Conservation (phyloP, 352 stramenopile species). For the Globisporangium nagaii region DNA sequence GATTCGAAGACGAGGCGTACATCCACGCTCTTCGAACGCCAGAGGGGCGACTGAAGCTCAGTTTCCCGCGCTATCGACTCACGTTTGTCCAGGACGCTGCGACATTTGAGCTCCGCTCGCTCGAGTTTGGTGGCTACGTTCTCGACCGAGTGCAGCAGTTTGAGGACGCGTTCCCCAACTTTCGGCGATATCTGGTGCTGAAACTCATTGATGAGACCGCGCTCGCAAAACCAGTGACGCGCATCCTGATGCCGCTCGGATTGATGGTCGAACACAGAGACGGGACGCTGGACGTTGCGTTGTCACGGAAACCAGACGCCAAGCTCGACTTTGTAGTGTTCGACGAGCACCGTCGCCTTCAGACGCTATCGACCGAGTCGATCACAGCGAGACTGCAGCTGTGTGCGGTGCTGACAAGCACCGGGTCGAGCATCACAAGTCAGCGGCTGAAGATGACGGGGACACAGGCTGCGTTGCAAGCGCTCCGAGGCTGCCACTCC, state of each 20-base stretch:
- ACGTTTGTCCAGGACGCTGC: constrained; percentile 25
- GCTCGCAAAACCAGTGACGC: constrained; percentile 10
- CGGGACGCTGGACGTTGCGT: constrained; percentile 14
- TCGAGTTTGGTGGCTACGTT: constrained; percentile 31
- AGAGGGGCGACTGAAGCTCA: constrained; percentile 18
- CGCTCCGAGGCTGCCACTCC: constrained; percentile 29
- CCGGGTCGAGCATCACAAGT: constrained; percentile 19
- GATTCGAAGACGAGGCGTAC: constrained; percentile 27
- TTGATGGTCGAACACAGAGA: constrained; percentile 9
- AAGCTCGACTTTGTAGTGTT: constrained; percentile 17
- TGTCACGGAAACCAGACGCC: constrained; percentile 5
- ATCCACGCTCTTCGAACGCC: constrained; percentile 22
- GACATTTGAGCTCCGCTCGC: constrained; percentile 14
- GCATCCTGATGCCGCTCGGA: constrained; percentile 29
- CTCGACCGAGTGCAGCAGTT: constrained; percentile 34
- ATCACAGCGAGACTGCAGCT: constrained; percentile 32
- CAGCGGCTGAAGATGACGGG: constrained; percentile 36
- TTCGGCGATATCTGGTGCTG: constrained; percentile 32
- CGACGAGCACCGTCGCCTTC: constrained; percentile 23
- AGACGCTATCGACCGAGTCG: constrained; percentile 26
- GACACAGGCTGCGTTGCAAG: constrained; percentile 27
- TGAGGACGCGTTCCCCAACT: constrained; percentile 27
- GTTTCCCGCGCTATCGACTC: constrained; percentile 33
- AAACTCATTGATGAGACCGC: constrained; percentile 9
- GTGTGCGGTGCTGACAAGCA: constrained; percentile 26